Evolutionary conservation across 441 rosid species (phyloP).

Genomic region (Oxalis stricta): DNA sequence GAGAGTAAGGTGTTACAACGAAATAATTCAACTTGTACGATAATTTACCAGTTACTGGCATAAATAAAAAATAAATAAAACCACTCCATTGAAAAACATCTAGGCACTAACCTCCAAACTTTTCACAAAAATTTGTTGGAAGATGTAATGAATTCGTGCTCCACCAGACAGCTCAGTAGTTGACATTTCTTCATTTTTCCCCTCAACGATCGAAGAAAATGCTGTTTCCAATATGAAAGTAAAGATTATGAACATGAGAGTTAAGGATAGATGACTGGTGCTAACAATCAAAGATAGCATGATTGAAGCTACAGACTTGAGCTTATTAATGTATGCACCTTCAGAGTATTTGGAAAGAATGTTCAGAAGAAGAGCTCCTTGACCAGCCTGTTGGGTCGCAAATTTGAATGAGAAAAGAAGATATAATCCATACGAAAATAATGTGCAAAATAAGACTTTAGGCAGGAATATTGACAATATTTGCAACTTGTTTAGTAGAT

Average conservation of each 20-base stretch:
- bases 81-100: too few species aligned
- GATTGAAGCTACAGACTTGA: not conserved
- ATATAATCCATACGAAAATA: slow-evolving; percentile 5
- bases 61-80: too few species aligned
- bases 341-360: slow-evolving; percentile 88
- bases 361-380: slow-evolving; percentile 88
- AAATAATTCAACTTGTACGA: too few species aligned
- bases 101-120: slow-evolving; percentile 51
- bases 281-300: too few species aligned
- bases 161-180: slow-evolving; percentile 84
- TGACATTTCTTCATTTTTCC: slow-evolving; percentile 80
- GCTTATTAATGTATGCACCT: slow-evolving; percentile 28
- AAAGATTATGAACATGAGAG: slow-evolving; percentile 6
- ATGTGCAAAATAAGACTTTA: not conserved
- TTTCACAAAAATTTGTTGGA: slow-evolving; percentile 76
- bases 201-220: slow-evolving; percentile 72
- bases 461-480: too few species aligned
- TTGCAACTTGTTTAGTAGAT: too few species aligned
- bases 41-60: too few species aligned
- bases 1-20: too few species aligned
- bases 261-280: not conserved
- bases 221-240: slow-evolving; percentile 36
- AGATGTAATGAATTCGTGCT: slow-evolving; percentile 78
- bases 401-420: slow-evolving; percentile 1
- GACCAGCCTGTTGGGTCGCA: slow-evolving; percentile 66